Percentiles rank a stretch among this genome's conserved stretches.
phyloP scores from a whole-genome alignment of 1,139 yeast species.

The Blastobotrys aristatus region DNA sequence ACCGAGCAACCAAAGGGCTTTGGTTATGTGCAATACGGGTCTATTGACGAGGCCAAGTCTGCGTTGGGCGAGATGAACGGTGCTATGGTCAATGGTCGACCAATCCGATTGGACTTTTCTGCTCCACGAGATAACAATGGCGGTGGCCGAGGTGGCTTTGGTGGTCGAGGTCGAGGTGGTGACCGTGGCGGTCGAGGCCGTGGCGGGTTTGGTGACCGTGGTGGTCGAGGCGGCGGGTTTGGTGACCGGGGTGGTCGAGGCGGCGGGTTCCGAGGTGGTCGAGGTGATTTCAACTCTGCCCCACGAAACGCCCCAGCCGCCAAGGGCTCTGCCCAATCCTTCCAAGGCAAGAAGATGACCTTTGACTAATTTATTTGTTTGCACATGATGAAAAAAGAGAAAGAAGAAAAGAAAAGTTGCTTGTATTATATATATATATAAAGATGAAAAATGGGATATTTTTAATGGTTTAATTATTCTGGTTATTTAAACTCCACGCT shows the following conservation, averaged over 20 bases:
- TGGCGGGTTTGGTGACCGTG: too few species aligned
- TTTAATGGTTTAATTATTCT: neutral
- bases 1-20: conserved; percentile 98
- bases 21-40: conserved; percentile 90
- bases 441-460: neutral
- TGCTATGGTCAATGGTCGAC: conserved; percentile 82
- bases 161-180: conserved; percentile 42
- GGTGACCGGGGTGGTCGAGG: too few species aligned
- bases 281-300: conserved; percentile 24
- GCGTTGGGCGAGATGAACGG: conserved; percentile 89
- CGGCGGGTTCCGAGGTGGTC: conserved; percentile 20
- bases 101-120: conserved; percentile 91
- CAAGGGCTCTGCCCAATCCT: conserved; percentile 27
- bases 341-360: conserved; percentile 37
- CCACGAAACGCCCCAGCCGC: conserved; percentile 32
- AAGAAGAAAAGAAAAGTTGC: neutral
- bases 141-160: conserved; percentile 42
- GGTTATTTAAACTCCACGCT: conserved; percentile 13
- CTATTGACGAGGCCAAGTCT: conserved; percentile 83
- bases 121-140: conserved; percentile 68
- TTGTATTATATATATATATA: neutral
- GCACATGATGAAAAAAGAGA: too few species aligned
- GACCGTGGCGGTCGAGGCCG: conserved; percentile 35
- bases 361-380: conserved; percentile 26
- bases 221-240: too few species aligned